Evolutionary conservation across 352 stramenopile species (phyloP), one percentile per base, ranked within the genome.

Genomic region (Phytophthora pluvialis): DNA sequence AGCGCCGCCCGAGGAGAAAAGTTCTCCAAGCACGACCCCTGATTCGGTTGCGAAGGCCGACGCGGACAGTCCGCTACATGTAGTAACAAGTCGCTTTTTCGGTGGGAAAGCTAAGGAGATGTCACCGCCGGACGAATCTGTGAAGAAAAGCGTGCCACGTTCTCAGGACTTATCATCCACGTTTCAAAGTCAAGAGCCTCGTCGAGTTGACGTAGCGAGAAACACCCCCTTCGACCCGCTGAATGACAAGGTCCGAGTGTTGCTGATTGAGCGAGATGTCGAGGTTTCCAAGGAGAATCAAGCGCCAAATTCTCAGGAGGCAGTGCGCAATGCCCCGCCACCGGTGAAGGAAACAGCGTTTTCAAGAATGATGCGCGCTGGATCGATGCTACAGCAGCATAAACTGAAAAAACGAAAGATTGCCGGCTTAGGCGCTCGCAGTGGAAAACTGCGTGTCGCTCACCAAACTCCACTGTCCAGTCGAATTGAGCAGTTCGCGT

Each of bases 331-430:
- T 16, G 10, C 4, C 26, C 39, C 42, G 5, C 8, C 39, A 16
- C n/a, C 44, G 2, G 51, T 53, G 7, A 84, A 86, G 46, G 82
- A 92, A 58, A 95, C 88, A n/a, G 86, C 86, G 2, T 95, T 95
- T 56, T 80, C 83, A 29, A 74, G 86, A 25, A 91, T 95, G 82
- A 91, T 95, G 80, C 70, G 74, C 12, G 86, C 86, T 16, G 84
- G 83, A 0, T 83, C 81, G 25, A 62, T 77, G 49, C 60, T 90
- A 11, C 74, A 83, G 21, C 81, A 83, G 32, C 66, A 86, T 15
- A 79, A 76, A 18, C 58, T 82, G 31, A 91, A 89, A 60, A 81
- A 86, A 26, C 80, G 81, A 51, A 80, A 70, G 29, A 51, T 31
- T 9, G 50, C n/a, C 29, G 46, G 61, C 10, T 44, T 36, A 53